Percentiles rank a stretch among this genome's conserved stretches.
Conservation (phyloP, 169 alveolate species). For the Haemoproteus tartakovskyi region DNA sequence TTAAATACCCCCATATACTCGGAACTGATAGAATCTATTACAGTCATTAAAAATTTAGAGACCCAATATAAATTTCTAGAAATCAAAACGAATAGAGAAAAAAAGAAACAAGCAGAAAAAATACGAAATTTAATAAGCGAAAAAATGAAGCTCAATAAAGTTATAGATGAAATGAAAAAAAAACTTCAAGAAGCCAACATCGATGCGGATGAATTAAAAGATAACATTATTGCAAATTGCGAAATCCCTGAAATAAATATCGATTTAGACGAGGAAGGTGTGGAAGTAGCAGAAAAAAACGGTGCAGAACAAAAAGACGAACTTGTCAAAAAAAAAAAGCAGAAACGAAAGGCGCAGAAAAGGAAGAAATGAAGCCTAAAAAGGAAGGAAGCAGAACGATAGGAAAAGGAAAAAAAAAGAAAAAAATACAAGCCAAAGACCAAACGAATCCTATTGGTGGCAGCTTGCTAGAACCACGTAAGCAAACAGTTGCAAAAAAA, state of each 20-base stretch:
- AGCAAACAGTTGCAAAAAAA: no score
- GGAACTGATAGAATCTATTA: conserved; percentile 72
- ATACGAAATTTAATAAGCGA: conserved; percentile 9
- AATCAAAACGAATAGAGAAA: conserved; percentile 30
- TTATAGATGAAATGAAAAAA: conserved; percentile 28
- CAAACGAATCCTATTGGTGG: no score
- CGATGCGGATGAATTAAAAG: conserved; percentile 19
- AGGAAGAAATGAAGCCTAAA: conserved; percentile 1
- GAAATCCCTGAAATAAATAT: conserved; percentile 2
- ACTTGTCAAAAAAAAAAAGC: neutral
- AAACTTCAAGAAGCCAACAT: conserved; percentile 26
- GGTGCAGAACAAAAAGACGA: neutral
- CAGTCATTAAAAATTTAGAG: conserved; percentile 60
- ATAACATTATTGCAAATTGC: conserved; percentile 46
- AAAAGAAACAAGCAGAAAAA: conserved; percentile 45
- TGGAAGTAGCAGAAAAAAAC: conserved; percentile 2
- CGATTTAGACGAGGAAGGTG: conserved; percentile 41
- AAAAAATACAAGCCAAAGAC: neutral
- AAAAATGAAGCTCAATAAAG: conserved; percentile 2
- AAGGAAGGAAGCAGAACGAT: neutral
- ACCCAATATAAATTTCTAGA: conserved; percentile 51
- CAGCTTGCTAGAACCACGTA: no score
- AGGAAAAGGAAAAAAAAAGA: neutral
- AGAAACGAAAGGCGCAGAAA: conserved; percentile 1
- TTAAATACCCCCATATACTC: conserved; percentile 69